Conservation (phyloP, 805 yeast genomes). For the Metschnikowia gelsemii region DNA sequence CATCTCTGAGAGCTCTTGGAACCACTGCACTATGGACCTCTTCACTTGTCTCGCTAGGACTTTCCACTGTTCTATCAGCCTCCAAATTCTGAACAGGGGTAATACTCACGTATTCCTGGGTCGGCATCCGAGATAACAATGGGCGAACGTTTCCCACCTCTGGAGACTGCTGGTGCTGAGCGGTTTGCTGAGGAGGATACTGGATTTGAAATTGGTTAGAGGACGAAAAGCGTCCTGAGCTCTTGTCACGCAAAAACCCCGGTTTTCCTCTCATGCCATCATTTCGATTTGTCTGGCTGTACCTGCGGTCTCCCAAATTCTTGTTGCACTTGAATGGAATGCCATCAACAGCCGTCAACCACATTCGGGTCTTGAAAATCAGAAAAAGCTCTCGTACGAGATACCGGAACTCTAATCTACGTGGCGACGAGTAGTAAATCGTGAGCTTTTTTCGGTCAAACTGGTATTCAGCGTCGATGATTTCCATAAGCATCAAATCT, state of each 20-base stretch:
- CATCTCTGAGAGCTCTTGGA: conserved; percentile 5
- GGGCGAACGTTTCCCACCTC: neutral
- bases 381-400: conserved; percentile 72
- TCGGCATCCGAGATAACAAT: neutral
- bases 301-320: neutral
- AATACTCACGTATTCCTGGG: conserved; percentile 4
- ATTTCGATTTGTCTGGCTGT: neutral
- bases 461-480: conserved; percentile 77
- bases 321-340: conserved; percentile 27
- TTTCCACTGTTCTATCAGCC: neutral
- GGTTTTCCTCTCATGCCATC: conserved; percentile 1
- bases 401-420: conserved; percentile 71
- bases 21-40: neutral
- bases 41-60: neutral
- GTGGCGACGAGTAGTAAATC: conserved; percentile 53
- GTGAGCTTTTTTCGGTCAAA: conserved; percentile 77
- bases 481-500: conserved; percentile 49
- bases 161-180: conserved; percentile 1
- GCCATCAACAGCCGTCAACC: conserved; percentile 73
- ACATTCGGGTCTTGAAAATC: conserved; percentile 74
- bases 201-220: neutral
- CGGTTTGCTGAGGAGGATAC: neutral
- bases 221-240: neutral
- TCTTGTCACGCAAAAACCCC: neutral
- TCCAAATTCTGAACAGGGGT: neutral